These are phyloP conservation scores for Neurospora africana DNA, from an alignment of 495 filamentous ascomycete species.

Conservation along the genomic window DNA sequence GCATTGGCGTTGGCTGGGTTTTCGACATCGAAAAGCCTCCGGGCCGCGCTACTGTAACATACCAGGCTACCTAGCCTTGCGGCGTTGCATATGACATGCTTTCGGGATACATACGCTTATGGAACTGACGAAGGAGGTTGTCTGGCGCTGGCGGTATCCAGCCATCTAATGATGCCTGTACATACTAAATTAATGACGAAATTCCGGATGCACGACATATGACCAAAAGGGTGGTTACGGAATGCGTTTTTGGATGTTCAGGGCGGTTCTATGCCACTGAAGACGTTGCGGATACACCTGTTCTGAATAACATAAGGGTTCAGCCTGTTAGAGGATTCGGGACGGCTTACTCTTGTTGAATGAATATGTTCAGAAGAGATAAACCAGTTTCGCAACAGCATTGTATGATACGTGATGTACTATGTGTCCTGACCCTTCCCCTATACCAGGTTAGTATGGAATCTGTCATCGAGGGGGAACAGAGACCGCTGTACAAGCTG, in stretches of 20 bases:
- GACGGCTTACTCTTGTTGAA: not conserved
- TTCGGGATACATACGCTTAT: constrained; percentile 6
- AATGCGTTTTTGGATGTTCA: not conserved
- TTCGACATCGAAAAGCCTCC: not conserved
- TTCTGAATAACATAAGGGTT: not conserved
- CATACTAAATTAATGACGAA: constrained; percentile 6
- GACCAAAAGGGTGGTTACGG: not conserved
- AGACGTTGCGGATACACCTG: not conserved
- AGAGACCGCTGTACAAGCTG: not conserved
- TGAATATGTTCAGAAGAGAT: not conserved
- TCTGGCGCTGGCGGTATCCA: constrained; percentile 6
- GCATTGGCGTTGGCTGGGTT: not conserved
- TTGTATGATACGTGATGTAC: not conserved
- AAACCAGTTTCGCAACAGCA: not conserved
- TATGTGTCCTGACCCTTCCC: not conserved
- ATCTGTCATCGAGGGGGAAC: not conserved
- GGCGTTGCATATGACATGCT: not conserved
- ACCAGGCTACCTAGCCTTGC: not conserved
- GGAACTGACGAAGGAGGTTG: constrained; percentile 1
- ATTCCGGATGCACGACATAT: not conserved
- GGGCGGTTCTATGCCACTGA: not conserved
- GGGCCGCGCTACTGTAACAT: not conserved
- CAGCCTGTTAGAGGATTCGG: not conserved
- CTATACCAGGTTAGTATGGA: not conserved
- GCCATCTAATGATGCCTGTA: not conserved